Conservation (phyloP, 176 grass and related monocot genomes). For the maize (Zea mays) region DNA sequence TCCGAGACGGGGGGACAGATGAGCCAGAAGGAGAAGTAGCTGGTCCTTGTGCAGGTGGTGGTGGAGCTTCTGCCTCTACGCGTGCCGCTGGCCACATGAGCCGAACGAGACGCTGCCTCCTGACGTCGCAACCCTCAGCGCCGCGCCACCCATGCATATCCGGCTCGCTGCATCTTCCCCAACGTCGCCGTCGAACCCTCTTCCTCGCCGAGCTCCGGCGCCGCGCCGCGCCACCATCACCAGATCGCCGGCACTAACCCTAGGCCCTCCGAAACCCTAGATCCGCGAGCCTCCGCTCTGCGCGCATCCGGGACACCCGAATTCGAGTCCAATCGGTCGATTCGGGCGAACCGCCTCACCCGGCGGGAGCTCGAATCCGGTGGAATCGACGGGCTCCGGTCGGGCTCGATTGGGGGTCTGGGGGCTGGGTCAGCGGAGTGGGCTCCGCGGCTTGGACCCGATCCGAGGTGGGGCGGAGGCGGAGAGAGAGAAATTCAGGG, state of each 20-base stretch:
- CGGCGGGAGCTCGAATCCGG: slow-evolving; percentile 39
- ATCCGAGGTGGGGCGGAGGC: slow-evolving; percentile 13
- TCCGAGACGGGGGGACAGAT: slow-evolving; percentile 1
- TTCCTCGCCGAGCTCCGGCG: slow-evolving; percentile 41
- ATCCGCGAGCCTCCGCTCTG: slow-evolving; percentile 41
- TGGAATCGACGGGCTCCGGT: slow-evolving; percentile 27
- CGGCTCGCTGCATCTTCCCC: slow-evolving; percentile 67
- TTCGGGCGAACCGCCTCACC: neutral
- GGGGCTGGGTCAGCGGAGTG: neutral
- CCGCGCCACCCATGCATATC: slow-evolving; percentile 77
- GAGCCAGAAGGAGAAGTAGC: slow-evolving; percentile 21
- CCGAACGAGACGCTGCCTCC: slow-evolving; percentile 53
- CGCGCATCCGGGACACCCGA: slow-evolving; percentile 28
- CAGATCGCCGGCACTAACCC: slow-evolving; percentile 35
- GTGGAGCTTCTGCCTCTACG: slow-evolving; percentile 60
- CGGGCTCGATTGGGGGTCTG: slow-evolving; percentile 13
- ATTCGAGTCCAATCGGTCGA: slow-evolving; percentile 5
- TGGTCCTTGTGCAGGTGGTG: slow-evolving; percentile 40
- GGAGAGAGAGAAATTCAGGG: neutral
- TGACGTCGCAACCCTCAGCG: slow-evolving; percentile 47
- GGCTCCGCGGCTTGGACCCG: neutral
- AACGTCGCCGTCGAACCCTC: slow-evolving; percentile 39
- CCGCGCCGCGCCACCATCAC: slow-evolving; percentile 58
- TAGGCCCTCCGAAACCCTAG: slow-evolving; percentile 57
- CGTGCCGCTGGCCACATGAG: slow-evolving; percentile 75